These are phyloP conservation scores for Tetrapisispora nanseiensis DNA, from an alignment of 805 yeast genomes.

Conservation along the genomic window DNA sequence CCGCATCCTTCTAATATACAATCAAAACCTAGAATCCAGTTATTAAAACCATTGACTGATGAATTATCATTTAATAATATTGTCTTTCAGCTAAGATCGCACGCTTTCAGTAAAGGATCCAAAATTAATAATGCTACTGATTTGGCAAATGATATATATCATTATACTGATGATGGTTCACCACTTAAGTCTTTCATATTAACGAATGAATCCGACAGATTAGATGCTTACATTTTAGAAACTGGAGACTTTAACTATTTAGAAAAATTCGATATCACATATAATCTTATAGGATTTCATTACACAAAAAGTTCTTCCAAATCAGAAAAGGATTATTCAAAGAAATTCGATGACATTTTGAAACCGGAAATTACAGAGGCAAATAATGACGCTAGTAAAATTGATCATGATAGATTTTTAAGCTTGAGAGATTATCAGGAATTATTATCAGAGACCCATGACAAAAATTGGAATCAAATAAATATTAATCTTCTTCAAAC, in stretches of 20 bases:
- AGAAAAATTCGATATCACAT: conserved; percentile 18
- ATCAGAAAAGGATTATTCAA: conserved; percentile 17
- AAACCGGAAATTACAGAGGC: background rate
- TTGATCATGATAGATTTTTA: conserved; percentile 14
- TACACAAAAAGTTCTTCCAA: conserved; percentile 8
- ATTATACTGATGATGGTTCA: conserved; percentile 16
- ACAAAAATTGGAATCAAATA: conserved; percentile 17
- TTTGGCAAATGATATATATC: conserved; percentile 18
- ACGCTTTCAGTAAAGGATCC: conserved; percentile 21
- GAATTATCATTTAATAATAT: conserved; percentile 1
- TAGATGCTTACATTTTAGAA: conserved; percentile 17
- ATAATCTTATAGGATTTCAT: conserved; percentile 20
- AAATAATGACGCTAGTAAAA: background rate
- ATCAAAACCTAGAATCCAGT: conserved; percentile 11
- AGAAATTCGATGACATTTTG: background rate
- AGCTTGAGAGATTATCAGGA: conserved; percentile 27
- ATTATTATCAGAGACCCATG: conserved; percentile 23
- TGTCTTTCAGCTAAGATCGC: conserved; percentile 13
- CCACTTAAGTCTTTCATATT: conserved; percentile 22
- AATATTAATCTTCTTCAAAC: conserved; percentile 12
- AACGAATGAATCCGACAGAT: conserved; percentile 12
- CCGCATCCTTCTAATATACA: conserved; percentile 23
- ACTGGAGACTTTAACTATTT: conserved; percentile 13
- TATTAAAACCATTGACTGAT: conserved; percentile 9
- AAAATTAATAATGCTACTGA: conserved; percentile 14